Percentiles rank a stretch among this genome's conserved stretches.
These are phyloP conservation scores for Rhodotorula sphaerocarpa DNA, from an alignment of 768 basidiomycete species.

Conservation along the genomic window DNA sequence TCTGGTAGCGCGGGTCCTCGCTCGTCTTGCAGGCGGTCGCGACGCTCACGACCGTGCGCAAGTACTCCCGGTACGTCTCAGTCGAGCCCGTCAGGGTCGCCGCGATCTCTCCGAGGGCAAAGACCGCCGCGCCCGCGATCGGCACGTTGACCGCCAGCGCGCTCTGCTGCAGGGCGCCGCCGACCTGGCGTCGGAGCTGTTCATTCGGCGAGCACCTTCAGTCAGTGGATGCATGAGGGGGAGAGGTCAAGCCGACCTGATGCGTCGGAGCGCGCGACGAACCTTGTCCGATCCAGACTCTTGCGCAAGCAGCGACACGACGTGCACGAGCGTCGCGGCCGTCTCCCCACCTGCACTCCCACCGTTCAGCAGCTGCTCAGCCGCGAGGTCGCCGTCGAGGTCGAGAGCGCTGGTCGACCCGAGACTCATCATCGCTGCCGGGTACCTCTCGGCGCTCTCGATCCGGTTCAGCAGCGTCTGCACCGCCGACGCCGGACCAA, in stretches of 20 bases:
- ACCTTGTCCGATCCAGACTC: constrained; percentile 1
- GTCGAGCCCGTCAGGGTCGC: not conserved
- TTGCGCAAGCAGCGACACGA: not conserved
- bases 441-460: constrained; percentile 42
- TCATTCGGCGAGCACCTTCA: not conserved
- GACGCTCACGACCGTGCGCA: not conserved
- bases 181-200: constrained; percentile 2
- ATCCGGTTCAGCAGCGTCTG: constrained; percentile 93
- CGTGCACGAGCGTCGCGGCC: not conserved
- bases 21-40: not conserved
- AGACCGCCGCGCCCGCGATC: not conserved
- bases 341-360: not conserved
- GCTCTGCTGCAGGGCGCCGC: not conserved
- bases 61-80: not conserved
- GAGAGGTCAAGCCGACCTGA: too few species aligned
- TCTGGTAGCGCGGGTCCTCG: not conserved
- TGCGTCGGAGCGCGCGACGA: not conserved
- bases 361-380: not conserved
- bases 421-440: not conserved
- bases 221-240: not conserved
- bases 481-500: constrained; percentile 83
- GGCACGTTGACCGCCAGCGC: not conserved
- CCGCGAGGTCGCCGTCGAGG: not conserved
- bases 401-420: not conserved
- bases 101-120: not conserved